These are phyloP conservation scores for Sarcomyxa edulis DNA, from an alignment of 768 basidiomycete species.

Conservation along the genomic window DNA sequence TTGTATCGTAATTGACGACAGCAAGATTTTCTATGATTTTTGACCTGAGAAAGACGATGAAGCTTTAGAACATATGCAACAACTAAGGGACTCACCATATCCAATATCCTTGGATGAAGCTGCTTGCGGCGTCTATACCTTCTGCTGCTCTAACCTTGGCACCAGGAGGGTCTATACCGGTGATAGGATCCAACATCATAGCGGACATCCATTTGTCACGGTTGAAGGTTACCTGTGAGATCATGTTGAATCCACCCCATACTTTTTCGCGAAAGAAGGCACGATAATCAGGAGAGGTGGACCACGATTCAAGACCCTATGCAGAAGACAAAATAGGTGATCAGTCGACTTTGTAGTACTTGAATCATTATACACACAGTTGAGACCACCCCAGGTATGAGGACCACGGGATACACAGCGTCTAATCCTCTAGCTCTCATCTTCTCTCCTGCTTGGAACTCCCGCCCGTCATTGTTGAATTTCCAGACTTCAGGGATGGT, in stretches of 20 bases:
- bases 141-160: constrained; percentile 89
- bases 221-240: constrained; percentile 78
- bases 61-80: not conserved
- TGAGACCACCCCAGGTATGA: constrained; percentile 89
- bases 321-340: not conserved
- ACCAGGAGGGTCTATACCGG: constrained; percentile 84
- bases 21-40: constrained; percentile 95
- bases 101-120: constrained; percentile 90
- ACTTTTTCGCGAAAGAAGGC: constrained; percentile 89
- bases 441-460: constrained; percentile 71
- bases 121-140: constrained; percentile 86
- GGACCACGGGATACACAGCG: constrained; percentile 73
- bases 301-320: constrained; percentile 90
- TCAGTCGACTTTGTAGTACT: not conserved
- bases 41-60: constrained; percentile 41
- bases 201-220: constrained; percentile 87
- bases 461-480: constrained; percentile 72
- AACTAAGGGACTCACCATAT: constrained; percentile 58
- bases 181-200: constrained; percentile 86
- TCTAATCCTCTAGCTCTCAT: constrained; percentile 59
- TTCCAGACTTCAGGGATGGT: constrained; percentile 82
- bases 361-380: constrained; percentile 45
- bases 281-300: constrained; percentile 78
- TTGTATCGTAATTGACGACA: constrained; percentile 88
- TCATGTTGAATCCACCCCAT: constrained; percentile 78